Evolutionary conservation across 2,329 filamentous ascomycete species (phyloP).

Genomic region (Rhynchosporium secalis): DNA sequence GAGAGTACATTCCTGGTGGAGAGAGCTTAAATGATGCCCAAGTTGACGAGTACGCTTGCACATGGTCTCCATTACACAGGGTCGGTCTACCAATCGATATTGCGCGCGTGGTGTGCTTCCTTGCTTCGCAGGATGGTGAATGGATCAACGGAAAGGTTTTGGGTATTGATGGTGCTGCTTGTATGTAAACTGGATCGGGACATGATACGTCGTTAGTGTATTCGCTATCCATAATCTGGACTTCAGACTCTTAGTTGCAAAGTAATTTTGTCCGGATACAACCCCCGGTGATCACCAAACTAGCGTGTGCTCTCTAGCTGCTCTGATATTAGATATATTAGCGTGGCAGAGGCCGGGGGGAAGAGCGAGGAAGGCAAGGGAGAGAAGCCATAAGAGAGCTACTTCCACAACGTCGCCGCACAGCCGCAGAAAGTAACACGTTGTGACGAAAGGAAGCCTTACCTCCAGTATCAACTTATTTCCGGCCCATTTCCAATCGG

Average conservation of each 20-base stretch:
- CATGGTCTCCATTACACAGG: slow-evolving; percentile 64
- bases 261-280: too few species aligned
- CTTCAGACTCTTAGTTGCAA: background rate
- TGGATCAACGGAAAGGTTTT: slow-evolving; percentile 29
- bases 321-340: too few species aligned
- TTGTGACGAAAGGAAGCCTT: too few species aligned
- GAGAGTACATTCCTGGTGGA: slow-evolving; percentile 61
- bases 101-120: slow-evolving; percentile 39
- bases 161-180: slow-evolving; percentile 25
- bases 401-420: too few species aligned
- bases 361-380: too few species aligned
- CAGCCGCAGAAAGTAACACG: too few species aligned
- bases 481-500: too few species aligned
- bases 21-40: slow-evolving; percentile 56
- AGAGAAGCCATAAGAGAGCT: too few species aligned
- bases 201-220: background rate
- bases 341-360: too few species aligned
- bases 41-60: slow-evolving; percentile 62
- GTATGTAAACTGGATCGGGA: slow-evolving; percentile 18
- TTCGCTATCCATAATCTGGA: slow-evolving; percentile 9
- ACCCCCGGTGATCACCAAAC: too few species aligned
- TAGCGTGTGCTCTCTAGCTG: too few species aligned
- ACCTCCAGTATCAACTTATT: too few species aligned
- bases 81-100: slow-evolving; percentile 69
- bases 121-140: slow-evolving; percentile 26